A percentile compares a stretch with the other conserved stretches of the same genome.
Conservation (phyloP, 2,329 filamentous ascomycete genomes). For the Nemania diffusa region DNA sequence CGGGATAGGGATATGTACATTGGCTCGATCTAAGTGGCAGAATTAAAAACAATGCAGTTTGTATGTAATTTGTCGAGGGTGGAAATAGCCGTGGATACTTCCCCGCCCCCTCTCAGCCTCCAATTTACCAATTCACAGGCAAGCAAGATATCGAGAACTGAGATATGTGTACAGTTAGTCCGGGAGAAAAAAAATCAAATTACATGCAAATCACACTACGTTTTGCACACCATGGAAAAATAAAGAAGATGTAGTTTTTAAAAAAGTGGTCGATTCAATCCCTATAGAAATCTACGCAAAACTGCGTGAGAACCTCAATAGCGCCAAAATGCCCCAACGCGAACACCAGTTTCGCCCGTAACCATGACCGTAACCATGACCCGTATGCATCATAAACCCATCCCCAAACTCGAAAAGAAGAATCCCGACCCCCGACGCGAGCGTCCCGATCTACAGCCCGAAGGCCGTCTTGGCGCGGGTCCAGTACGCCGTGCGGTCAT, state of each 20-base stretch:
- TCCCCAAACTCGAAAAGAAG: neutral
- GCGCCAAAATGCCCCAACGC: neutral
- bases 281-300: neutral
- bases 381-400: neutral
- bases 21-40: no score
- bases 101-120: no score
- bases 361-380: neutral
- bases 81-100: no score
- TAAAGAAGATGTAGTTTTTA: neutral
- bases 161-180: no score
- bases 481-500: conserved; percentile 56
- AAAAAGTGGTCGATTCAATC: neutral
- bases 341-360: neutral
- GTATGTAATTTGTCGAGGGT: no score
- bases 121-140: no score
- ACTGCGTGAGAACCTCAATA: neutral
- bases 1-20: neutral
- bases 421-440: no score
- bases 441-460: conserved; percentile 42
- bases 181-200: no score
- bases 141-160: no score
- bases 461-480: conserved; percentile 60
- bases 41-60: no score
- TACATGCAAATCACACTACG: no score
- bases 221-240: neutral